A percentile compares a stretch with the other conserved stretches of the same genome.
Evolutionary conservation across 495 filamentous ascomycete species (phyloP).

Genomic region (Amorphotheca resinae): DNA sequence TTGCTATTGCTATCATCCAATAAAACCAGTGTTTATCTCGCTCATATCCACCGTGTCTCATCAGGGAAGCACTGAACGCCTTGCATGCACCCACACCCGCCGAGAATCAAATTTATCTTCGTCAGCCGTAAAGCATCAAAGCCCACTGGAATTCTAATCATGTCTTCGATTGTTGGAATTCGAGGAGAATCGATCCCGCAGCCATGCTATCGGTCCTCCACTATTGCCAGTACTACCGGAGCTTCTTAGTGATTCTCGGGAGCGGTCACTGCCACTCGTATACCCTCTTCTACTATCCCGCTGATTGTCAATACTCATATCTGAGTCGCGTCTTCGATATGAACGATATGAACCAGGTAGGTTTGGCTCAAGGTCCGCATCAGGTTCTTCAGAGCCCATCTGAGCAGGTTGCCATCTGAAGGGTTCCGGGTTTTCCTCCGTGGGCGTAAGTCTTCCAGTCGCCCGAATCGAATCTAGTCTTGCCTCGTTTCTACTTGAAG

Average conservation of each 20-base stretch:
- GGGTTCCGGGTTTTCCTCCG: too few relatives aligned
- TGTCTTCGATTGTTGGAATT: slow-evolving; percentile 1
- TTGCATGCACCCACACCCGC: too few relatives aligned
- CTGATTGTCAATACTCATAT: slow-evolving; percentile 3
- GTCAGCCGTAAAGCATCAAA: too few relatives aligned
- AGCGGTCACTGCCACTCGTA: slow-evolving; percentile 12
- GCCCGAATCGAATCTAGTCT: slow-evolving; percentile 17
- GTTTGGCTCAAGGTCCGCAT: too few relatives aligned
- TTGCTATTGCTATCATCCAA: too few relatives aligned
- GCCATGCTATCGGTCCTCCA: slow-evolving; percentile 26
- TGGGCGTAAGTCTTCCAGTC: slow-evolving; percentile 12
- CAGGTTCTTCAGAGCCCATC: too few relatives aligned
- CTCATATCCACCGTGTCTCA: too few relatives aligned
- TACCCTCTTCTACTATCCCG: slow-evolving; percentile 8
- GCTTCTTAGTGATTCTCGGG: slow-evolving; percentile 6
- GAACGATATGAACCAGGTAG: slow-evolving; percentile 4
- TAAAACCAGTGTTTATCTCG: too few relatives aligned
- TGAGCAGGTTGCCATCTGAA: too few relatives aligned
- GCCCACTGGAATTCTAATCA: too few relatives aligned
- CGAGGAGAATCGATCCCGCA: slow-evolving; percentile 25
- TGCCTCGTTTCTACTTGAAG: slow-evolving; percentile 15
- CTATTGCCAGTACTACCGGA: slow-evolving; percentile 14
- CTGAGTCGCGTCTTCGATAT: slow-evolving; percentile 3
- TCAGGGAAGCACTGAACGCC: too few relatives aligned
- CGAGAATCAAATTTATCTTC: too few relatives aligned